A percentile compares a stretch with the other conserved stretches of the same genome.
Conservation (phyloP, 2,329 filamentous ascomycete species). For the Fusarium torulosum region DNA sequence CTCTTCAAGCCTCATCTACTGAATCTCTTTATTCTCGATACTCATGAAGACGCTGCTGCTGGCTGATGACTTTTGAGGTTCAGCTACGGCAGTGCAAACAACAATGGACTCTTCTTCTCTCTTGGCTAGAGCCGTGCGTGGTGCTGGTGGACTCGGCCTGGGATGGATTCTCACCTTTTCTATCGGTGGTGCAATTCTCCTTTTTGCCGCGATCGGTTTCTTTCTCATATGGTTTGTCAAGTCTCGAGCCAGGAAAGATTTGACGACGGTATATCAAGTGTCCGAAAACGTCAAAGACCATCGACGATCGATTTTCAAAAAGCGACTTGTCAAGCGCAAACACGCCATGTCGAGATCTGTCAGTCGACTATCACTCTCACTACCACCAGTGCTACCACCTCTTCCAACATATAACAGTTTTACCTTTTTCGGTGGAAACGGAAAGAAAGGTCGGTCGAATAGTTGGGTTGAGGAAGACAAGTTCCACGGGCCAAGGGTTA, state of each 20-base stretch:
- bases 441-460: constrained; percentile 44
- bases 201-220: constrained; percentile 59
- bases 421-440: constrained; percentile 48
- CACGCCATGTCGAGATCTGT: constrained; percentile 45
- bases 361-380: constrained; percentile 50
- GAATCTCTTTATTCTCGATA: constrained; percentile 9
- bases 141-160: constrained; percentile 47
- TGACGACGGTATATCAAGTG: constrained; percentile 49
- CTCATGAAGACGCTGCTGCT: constrained; percentile 21
- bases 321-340: constrained; percentile 51
- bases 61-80: constrained; percentile 12
- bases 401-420: constrained; percentile 52
- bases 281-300: constrained; percentile 39
- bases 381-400: constrained; percentile 51
- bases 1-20: constrained; percentile 25
- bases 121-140: constrained; percentile 17
- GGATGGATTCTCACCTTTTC: constrained; percentile 61
- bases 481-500: constrained; percentile 61
- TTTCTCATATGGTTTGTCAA: constrained; percentile 57
- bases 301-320: constrained; percentile 40
- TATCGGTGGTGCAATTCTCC: constrained; percentile 60
- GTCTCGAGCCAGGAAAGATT: constrained; percentile 33
- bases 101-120: constrained; percentile 22
- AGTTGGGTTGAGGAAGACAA: constrained; percentile 66
- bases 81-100: constrained; percentile 30